A percentile compares a stretch with the other conserved stretches of the same genome.
phyloP scores from a whole-genome alignment of 164 flowering plant genomes.

The Brasenia schreberi region DNA sequence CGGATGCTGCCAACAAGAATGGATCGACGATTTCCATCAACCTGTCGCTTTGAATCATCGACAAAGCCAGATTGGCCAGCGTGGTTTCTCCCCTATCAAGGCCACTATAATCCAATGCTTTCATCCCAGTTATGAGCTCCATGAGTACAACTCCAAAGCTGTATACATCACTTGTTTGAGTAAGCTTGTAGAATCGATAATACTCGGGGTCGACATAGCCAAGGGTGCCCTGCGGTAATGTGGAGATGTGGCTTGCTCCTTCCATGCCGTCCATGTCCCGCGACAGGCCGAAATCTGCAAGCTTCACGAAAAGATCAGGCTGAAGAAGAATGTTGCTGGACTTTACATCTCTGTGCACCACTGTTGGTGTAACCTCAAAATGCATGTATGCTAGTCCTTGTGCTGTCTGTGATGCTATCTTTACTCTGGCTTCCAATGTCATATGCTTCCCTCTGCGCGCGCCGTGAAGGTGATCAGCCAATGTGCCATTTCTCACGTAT shows the following conservation, averaged over 20 bases:
- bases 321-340: conserved; percentile 77
- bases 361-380: conserved; percentile 40
- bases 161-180: conserved; percentile 91
- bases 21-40: conserved; percentile 63
- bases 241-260: conserved; percentile 35
- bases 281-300: conserved; percentile 88
- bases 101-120: conserved; percentile 51
- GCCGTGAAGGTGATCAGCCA: conserved; percentile 81
- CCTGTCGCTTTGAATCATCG: conserved; percentile 59
- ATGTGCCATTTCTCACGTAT: conserved; percentile 75
- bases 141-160: conserved; percentile 85
- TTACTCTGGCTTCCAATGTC: conserved; percentile 47
- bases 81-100: conserved; percentile 58
- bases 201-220: conserved; percentile 93
- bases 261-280: conserved; percentile 39
- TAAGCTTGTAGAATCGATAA: conserved; percentile 60
- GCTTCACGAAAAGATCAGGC: conserved; percentile 56
- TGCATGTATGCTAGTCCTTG: conserved; percentile 74
- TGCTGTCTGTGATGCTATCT: conserved; percentile 65
- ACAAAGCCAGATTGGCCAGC: conserved; percentile 63
- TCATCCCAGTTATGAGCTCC: conserved; percentile 73
- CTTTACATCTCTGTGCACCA: conserved; percentile 86
- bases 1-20: conserved; percentile 12
- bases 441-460: conserved; percentile 10
- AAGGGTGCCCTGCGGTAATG: conserved; percentile 96